Evolutionary conservation across 768 basidiomycete species (phyloP).

Genomic region (Tricholoma hemisulphureum): DNA sequence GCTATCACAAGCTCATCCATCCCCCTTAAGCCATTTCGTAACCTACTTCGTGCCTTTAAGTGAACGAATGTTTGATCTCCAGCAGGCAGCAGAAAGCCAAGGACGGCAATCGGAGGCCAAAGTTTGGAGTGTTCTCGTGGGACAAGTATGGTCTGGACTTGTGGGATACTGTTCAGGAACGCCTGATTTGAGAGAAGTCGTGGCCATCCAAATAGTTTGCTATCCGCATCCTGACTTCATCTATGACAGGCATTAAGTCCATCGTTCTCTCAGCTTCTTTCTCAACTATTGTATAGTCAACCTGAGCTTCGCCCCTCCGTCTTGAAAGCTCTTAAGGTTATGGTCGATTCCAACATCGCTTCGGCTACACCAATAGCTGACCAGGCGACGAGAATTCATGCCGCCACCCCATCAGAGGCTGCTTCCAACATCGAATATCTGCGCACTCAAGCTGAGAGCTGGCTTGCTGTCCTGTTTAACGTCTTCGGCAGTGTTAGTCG

Average conservation of each 20-base stretch:
- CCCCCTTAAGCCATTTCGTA: conserved; percentile 82
- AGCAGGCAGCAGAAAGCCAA: conserved; percentile 74
- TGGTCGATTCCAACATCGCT: conserved; percentile 78
- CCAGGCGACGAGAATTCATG: conserved; percentile 24
- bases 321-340: conserved; percentile 72
- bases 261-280: conserved; percentile 70
- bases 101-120: conserved; percentile 83
- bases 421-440: conserved; percentile 68
- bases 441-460: conserved; percentile 79
- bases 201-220: conserved; percentile 11
- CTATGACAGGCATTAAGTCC: conserved; percentile 61
- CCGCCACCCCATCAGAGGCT: conserved; percentile 59
- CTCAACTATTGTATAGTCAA: conserved; percentile 90
- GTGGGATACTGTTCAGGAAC: conserved; percentile 87
- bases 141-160: conserved; percentile 91
- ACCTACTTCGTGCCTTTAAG: conserved; percentile 92
- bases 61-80: conserved; percentile 87
- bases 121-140: conserved; percentile 91
- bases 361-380: conserved; percentile 42
- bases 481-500: conserved; percentile 86
- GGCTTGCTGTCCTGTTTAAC: conserved; percentile 95
- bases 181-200: conserved; percentile 69
- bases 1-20: conserved; percentile 75
- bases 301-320: conserved; percentile 79
- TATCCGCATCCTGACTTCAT: conserved; percentile 6